These are phyloP conservation scores for Salvia hispanica DNA, from an alignment of 257 asterid genomes.

Conservation along the genomic window DNA sequence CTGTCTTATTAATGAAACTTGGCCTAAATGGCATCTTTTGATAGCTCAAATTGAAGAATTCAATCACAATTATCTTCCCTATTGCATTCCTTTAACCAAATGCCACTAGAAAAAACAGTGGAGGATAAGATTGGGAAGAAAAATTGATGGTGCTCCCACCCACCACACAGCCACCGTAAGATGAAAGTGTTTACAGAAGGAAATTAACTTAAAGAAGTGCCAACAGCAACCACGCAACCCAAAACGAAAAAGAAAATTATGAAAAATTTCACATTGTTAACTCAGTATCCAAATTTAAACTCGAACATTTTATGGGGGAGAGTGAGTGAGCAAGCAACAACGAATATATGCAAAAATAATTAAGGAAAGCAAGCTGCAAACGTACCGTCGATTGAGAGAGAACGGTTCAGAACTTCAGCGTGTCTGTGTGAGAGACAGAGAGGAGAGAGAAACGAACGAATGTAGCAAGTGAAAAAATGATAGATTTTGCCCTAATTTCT, in stretches of 20 bases:
- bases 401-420: not conserved
- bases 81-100: constrained; percentile 12
- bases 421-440: constrained; percentile 23
- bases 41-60: constrained; percentile 9
- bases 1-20: not conserved
- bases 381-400: constrained; percentile 33
- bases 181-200: not conserved
- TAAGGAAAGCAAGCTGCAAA: constrained; percentile 17
- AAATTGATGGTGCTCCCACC: not conserved
- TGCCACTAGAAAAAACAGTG: not conserved
- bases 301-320: constrained; percentile 14
- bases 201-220: constrained; percentile 18
- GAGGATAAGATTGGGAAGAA: not conserved
- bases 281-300: constrained; percentile 24
- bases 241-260: not conserved
- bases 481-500: constrained; percentile 40
- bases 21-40: not conserved
- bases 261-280: not conserved
- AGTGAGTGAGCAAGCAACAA: constrained; percentile 8
- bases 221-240: not conserved
- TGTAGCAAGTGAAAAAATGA: constrained; percentile 26
- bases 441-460: constrained; percentile 28
- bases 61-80: not conserved
- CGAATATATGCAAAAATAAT: not conserved
- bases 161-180: constrained; percentile 14